These are phyloP conservation scores for Fallopia convolvulus DNA, from an alignment of 148 eudicot genomes.

Conservation along the genomic window DNA sequence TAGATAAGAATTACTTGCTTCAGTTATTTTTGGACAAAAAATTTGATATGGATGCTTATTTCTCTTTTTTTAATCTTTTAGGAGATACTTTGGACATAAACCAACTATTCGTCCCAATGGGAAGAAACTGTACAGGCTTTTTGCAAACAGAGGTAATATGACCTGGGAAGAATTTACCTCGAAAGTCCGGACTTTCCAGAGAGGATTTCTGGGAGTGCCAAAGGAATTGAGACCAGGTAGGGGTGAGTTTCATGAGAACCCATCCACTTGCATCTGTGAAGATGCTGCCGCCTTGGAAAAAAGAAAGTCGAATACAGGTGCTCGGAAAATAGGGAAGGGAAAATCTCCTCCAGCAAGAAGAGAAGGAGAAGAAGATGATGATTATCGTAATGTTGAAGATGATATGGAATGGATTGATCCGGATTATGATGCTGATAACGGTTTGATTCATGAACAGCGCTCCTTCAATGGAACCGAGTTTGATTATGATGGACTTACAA, in stretches of 20 bases:
- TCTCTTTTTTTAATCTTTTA: slow-evolving; percentile 20
- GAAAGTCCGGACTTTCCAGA: slow-evolving; percentile 50
- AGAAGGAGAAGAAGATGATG: slow-evolving; percentile 41
- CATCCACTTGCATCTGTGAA: slow-evolving; percentile 88
- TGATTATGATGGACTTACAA: slow-evolving; percentile 43
- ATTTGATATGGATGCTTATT: neutral
- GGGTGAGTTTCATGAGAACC: slow-evolving; percentile 94
- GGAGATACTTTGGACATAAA: slow-evolving; percentile 97
- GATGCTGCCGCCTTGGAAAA: slow-evolving; percentile 48
- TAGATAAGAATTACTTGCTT: slow-evolving; percentile 13
- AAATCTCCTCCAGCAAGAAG: slow-evolving; percentile 19
- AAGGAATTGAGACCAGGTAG: slow-evolving; percentile 82
- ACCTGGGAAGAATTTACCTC: slow-evolving; percentile 89
- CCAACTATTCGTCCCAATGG: slow-evolving; percentile 97
- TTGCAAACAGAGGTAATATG: slow-evolving; percentile 54
- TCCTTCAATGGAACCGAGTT: slow-evolving; percentile 44
- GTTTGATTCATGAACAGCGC: slow-evolving; percentile 26
- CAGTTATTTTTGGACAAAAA: neutral
- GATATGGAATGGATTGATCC: slow-evolving; percentile 61
- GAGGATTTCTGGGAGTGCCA: slow-evolving; percentile 91
- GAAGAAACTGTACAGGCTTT: slow-evolving; percentile 64
- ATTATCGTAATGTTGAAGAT: slow-evolving; percentile 43
- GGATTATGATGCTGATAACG: slow-evolving; percentile 62
- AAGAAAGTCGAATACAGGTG: slow-evolving; percentile 32
- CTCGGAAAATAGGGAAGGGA: slow-evolving; percentile 31